Evolutionary conservation across 495 filamentous ascomycete genomes (phyloP), one percentile per base, ranked within the genome.

Genomic region (Penicillium arizonense): DNA sequence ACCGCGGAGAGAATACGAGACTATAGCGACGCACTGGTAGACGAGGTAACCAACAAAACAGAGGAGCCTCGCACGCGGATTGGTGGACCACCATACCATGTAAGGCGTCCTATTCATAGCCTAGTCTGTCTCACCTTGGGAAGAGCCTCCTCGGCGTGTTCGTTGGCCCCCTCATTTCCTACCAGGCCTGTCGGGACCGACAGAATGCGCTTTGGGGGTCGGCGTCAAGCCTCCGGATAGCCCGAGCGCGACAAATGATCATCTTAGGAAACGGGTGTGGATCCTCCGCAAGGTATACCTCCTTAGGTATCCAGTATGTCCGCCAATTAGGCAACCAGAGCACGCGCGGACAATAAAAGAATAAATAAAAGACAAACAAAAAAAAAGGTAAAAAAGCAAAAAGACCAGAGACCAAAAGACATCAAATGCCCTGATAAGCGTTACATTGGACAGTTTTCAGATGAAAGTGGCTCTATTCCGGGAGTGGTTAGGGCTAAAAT

Each of bases 391-490:
- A 44, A 16, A 21, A 23, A 24, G 12, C 3, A 18, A 32, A 24
- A 11, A 38, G 45, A 20, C 8, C 12, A 46, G 35, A 35, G 11
- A 11, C 33, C 16, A 32, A 34, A 14, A 50, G 28, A 16, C 26
- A 43, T 39, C 36, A 41, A 21, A 28, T 26, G 23, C 14, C 37
- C n/a, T 18, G 20, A 37, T 36, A 28, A 52, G 30, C 34, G 53
- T 59, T 59, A 56, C 57, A 56, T 59, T 57, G 48, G 54, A 34
- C 35, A 21, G 48, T 16, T 30, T 52, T 52, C n/a, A 46, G 45
- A 50, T 23, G 43, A 33, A 38, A 38, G 42, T 47, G 50, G 21
- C 33, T 33, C 51, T 58, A 55, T 37, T 53, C 47, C 52, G 43
- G 32, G 43, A 45, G 45, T 34, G 54, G 44, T 34, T 63, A 50